Percentiles rank a stretch among this genome's conserved stretches.
Evolutionary conservation across 805 yeast species (phyloP).

Genomic region (Ogataea polymorpha): DNA sequence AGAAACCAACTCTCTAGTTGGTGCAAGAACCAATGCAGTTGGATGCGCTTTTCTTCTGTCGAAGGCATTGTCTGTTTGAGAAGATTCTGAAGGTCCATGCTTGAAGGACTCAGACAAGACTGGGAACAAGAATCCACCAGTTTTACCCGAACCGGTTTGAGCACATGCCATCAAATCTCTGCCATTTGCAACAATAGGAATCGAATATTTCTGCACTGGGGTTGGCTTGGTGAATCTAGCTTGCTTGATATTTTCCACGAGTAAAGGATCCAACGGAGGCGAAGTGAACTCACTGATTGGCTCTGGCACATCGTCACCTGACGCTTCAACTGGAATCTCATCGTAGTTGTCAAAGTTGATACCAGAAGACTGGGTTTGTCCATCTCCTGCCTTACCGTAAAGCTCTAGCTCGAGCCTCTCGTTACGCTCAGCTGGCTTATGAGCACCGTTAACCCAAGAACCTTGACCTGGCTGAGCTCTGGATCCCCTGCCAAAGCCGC

Average conservation of each 20-base stretch:
- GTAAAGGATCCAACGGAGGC: conserved; percentile 85
- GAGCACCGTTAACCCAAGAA: conserved; percentile 81
- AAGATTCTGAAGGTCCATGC: conserved; percentile 74
- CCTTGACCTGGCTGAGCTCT: conserved; percentile 59
- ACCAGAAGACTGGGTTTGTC: conserved; percentile 86
- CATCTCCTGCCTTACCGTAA: conserved; percentile 77
- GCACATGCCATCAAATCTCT: conserved; percentile 93
- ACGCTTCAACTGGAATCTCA: conserved; percentile 97
- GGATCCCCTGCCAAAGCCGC: conserved; percentile 30
- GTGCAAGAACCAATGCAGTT: conserved; percentile 93
- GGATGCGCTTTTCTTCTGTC: conserved; percentile 84
- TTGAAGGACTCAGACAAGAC: conserved; percentile 87
- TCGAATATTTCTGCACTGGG: conserved; percentile 89
- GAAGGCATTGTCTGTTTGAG: conserved; percentile 42
- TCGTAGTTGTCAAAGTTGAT: conserved; percentile 98
- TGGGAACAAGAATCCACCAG: conserved; percentile 99
- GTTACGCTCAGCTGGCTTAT: conserved; percentile 74
- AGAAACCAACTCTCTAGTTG: conserved; percentile 98
- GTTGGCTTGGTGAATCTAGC: conserved; percentile 96
- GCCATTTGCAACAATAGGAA: conserved; percentile 67
- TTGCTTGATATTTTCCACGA: conserved; percentile 80
- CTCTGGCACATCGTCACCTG: conserved; percentile 94
- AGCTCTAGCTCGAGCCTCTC: conserved; percentile 71
- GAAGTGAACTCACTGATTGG: conserved; percentile 82
- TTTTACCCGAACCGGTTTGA: conserved; percentile 99